Evolutionary conservation across 805 yeast genomes (phyloP).

Genomic region (Wickerhamiella kazuoi): DNA sequence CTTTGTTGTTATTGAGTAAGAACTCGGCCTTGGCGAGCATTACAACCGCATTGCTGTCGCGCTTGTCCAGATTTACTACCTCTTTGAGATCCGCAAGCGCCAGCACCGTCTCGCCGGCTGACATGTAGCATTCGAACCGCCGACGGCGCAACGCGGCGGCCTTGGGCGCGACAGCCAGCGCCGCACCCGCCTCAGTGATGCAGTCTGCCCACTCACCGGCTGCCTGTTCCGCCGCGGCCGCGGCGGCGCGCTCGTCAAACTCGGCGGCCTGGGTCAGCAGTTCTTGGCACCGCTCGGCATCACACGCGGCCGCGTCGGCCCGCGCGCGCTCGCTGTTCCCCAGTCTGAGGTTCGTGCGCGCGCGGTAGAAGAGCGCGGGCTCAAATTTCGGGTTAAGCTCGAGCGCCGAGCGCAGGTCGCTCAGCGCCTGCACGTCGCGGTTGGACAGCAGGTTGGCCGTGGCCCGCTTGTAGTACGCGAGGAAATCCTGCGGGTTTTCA

Average conservation of each 20-base stretch:
- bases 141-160: constrained; percentile 13
- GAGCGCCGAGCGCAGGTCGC: constrained; percentile 20
- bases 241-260: constrained; percentile 3
- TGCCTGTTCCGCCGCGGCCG: constrained; percentile 7
- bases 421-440: constrained; percentile 20
- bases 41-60: constrained; percentile 17
- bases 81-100: constrained; percentile 21
- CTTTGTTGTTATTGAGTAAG: constrained; percentile 26
- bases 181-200: constrained; percentile 13
- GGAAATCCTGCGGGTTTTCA: constrained; percentile 15
- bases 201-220: constrained; percentile 14
- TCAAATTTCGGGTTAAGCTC: constrained; percentile 20
- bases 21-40: constrained; percentile 33
- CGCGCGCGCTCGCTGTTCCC: constrained; percentile 18
- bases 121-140: constrained; percentile 21
- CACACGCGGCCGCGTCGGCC: constrained; percentile 8
- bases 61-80: constrained; percentile 15
- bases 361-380: constrained; percentile 22
- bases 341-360: constrained; percentile 17
- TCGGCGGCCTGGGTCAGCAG: constrained; percentile 7
- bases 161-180: constrained; percentile 17
- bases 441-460: constrained; percentile 22
- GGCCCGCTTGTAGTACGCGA: constrained; percentile 23
- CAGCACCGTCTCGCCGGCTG: constrained; percentile 16
- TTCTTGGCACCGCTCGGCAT: constrained; percentile 12